Evolutionary conservation across 2,329 filamentous ascomycete species (phyloP), one percentile per base, ranked within the genome.

Genomic region (Paramyrothecium roridum): DNA sequence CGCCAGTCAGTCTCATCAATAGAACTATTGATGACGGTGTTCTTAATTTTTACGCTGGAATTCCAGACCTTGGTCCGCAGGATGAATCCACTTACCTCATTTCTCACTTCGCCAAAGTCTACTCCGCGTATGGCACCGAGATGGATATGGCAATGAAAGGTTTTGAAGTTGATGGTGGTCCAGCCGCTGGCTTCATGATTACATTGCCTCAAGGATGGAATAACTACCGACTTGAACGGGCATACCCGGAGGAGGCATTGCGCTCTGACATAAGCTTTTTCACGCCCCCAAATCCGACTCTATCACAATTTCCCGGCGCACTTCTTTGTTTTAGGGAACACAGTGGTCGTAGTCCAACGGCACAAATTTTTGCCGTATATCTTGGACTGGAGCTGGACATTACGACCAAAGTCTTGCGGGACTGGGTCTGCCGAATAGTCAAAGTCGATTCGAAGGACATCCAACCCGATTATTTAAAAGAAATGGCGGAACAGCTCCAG

Each of bases 231-330:
- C 20, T 50, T 11, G n/a, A 50, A 11, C 3, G 19, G 33, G 20
- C 48, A 7, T 19, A 50, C 7, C 48, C 48, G 11, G 21, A 20
- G 7, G 22, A 19, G 8, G 48, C 48, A n/a, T 17, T 50, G 48
- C 48, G 23, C 22, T 30, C 48, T 17, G 48, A 50, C 21, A 50
- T 50, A 16, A 50, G 48, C 48, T 50, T 50, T 16, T 50, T 50
- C 19, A 19, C 48, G 23, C 48, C 48, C n/a, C 13, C 20, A 16
- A 50, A 16, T 16, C 16, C 13, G 19, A 26, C 11, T 3, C 13
- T 26, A 11, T 50, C 48, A 33, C 48, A 13, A 6, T 50, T 50
- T 30, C 13, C 48, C 48, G 48, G 48, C 16, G 48, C 21, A 17
- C 23, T 50, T 16, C 19, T 50, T 12, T 16, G 26, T 17, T 50